Evolutionary conservation across 192 early-diverging fungal genomes (phyloP).

Genomic region (Gryganskiella cystojenkinii): DNA sequence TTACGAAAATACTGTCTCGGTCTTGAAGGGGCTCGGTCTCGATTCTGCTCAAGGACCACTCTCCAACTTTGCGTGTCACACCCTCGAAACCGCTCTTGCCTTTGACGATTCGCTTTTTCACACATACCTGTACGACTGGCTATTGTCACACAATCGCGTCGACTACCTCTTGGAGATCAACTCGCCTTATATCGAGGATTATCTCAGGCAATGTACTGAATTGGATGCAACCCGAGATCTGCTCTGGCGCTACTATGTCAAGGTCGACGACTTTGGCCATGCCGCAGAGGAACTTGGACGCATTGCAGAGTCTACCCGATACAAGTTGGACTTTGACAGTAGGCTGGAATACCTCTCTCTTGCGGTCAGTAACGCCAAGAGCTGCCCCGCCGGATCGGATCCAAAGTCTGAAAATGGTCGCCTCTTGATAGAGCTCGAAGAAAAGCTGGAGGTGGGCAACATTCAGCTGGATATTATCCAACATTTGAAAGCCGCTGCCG

Average conservation of each 20-base stretch:
- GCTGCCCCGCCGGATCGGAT: slow-evolving; percentile 57
- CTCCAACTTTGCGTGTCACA: slow-evolving; percentile 35
- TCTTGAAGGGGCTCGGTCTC: slow-evolving; percentile 33
- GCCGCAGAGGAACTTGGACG: slow-evolving; percentile 63
- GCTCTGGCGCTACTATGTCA: slow-evolving; percentile 76
- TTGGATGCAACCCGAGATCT: slow-evolving; percentile 62
- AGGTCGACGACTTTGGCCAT: slow-evolving; percentile 61
- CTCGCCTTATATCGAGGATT: slow-evolving; percentile 57
- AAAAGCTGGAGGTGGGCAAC: slow-evolving; percentile 69
- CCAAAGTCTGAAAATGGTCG: slow-evolving; percentile 58
- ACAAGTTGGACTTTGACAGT: slow-evolving; percentile 50
- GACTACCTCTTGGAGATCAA: slow-evolving; percentile 63
- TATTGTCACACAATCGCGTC: slow-evolving; percentile 58
- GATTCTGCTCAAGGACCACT: slow-evolving; percentile 37
- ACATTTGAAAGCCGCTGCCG: slow-evolving; percentile 20
- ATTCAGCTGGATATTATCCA: slow-evolving; percentile 60
- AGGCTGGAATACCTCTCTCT: slow-evolving; percentile 73
- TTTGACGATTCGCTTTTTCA: slow-evolving; percentile 72
- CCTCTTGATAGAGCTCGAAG: slow-evolving; percentile 63
- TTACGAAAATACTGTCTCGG: slow-evolving; percentile 24
- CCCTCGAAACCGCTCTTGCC: slow-evolving; percentile 54
- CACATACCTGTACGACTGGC: slow-evolving; percentile 72
- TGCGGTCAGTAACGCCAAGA: slow-evolving; percentile 72
- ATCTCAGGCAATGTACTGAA: slow-evolving; percentile 60
- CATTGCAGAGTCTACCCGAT: slow-evolving; percentile 58